Evolutionary conservation across 2,329 filamentous ascomycete genomes (phyloP), one percentile per base, ranked within the genome.

Genomic region (Daldinia eschscholtzii): DNA sequence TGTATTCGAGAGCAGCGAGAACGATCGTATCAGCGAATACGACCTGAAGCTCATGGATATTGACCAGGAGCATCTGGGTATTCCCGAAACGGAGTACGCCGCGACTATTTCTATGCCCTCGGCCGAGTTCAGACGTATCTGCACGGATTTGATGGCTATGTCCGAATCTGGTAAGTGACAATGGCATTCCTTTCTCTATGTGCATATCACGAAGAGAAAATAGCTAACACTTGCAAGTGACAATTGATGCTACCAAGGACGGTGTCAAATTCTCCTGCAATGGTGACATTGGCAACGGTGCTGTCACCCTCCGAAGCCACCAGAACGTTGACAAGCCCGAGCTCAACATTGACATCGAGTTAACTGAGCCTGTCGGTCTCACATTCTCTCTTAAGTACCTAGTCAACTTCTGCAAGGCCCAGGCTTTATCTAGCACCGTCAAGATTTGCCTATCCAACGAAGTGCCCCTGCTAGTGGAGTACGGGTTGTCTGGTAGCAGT

Each of bases 21-120:
- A 89, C 77, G 96, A 99, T 83, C 89, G 96, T 74, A 89, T 99
- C 79, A 97, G 93, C 88, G 97, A 99, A 86, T 99, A 99, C 82
- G 96, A 99, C 82, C 92, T 99, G 83, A 99, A 99, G 88, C 90
- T 99, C 81, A 99, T 99, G 96, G 96, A 99, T 81, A 99, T 99
- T 81, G 96, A 99, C 83, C 97, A 99, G 85, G 96, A 99, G 87
- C 96, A 99, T 82, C 85, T 99, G 83, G 96, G 96, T 71, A 99
- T 99, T 76, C 96, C 96, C 15, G 95, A 99, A 77, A 99, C 97
- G n/a, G 96, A 99, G 78, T 99, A 99, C 79, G 92, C 94, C 42
- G 92, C 96, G 55, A 96, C 92, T 18, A 93, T 99, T 72, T 86
- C 88, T 61, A 94, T 99, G 93, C 95, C 96, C 13, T 89, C 92